phyloP scores from a whole-genome alignment of 306 rosid species.

The Corylus avellana region DNA sequence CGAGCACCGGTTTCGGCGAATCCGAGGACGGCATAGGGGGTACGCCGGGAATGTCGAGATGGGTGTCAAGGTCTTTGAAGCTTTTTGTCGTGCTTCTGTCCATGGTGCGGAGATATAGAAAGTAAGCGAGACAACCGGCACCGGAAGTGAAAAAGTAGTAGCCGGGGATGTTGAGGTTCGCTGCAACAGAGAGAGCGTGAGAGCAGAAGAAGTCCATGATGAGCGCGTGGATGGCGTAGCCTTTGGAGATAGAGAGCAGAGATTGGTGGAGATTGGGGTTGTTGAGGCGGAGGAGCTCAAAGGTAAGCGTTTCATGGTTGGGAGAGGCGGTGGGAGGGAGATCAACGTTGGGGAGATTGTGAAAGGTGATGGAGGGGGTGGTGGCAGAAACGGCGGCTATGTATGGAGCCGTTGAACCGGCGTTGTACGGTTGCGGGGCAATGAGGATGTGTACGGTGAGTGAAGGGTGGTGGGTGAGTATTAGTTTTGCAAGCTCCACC shows the following conservation, averaged over 20 bases:
- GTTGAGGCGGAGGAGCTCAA: constrained; percentile 33
- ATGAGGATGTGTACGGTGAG: constrained; percentile 36
- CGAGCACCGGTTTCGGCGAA: constrained; percentile 27
- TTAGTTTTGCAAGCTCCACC: constrained; percentile 43
- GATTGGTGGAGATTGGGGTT: constrained; percentile 15
- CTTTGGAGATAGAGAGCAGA: constrained; percentile 17
- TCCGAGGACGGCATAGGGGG: constrained; percentile 18
- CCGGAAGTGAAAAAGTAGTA: constrained; percentile 40
- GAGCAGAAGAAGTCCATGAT: constrained; percentile 45
- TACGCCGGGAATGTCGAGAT: constrained; percentile 27
- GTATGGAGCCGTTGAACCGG: constrained; percentile 28
- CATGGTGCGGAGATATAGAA: constrained; percentile 20
- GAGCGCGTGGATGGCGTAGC: constrained; percentile 32
- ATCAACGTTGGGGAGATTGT: constrained; percentile 22
- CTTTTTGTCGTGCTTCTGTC: constrained; percentile 20
- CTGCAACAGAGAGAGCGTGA: constrained; percentile 18
- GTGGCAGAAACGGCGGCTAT: constrained; percentile 35
- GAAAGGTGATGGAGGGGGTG: constrained; percentile 34
- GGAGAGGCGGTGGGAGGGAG: constrained; percentile 21
- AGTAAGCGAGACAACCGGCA: constrained; percentile 12
- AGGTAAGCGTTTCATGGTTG: constrained; percentile 31
- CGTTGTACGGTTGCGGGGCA: constrained; percentile 38
- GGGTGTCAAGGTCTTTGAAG: constrained; percentile 14
- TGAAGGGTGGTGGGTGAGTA: constrained; percentile 39
- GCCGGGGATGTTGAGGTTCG: constrained; percentile 32